phyloP scores from a whole-genome alignment of 148 eudicot genomes.

The Rhododendron mucronatum region DNA sequence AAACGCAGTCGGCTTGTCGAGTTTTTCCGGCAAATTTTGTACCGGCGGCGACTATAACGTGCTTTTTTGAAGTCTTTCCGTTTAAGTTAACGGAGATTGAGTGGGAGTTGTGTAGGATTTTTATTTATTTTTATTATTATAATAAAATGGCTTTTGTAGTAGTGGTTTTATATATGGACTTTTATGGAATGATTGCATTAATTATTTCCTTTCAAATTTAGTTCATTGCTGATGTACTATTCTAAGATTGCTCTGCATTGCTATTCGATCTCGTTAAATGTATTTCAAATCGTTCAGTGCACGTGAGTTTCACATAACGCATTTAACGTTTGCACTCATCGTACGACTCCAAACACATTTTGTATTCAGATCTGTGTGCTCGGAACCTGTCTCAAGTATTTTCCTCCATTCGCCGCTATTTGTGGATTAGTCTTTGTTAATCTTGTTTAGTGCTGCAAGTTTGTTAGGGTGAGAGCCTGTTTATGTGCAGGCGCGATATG shows the following conservation, averaged over 20 bases:
- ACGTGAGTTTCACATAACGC: no score
- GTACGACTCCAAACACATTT: rapidly evolving
- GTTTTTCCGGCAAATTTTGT: slow-evolving; percentile 48
- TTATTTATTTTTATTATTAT: not conserved
- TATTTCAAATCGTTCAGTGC: not conserved
- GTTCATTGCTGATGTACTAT: not conserved
- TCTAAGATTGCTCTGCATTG: no score
- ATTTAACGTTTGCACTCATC: not conserved
- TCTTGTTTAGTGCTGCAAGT: not conserved
- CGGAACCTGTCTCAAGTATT: not conserved
- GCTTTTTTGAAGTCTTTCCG: slow-evolving; percentile 1
- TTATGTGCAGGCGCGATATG: not conserved
- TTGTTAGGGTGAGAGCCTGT: not conserved
- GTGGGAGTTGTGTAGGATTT: not conserved
- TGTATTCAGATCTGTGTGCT: not conserved
- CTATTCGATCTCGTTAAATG: no score
- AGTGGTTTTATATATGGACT: not conserved
- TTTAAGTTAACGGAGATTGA: not conserved
- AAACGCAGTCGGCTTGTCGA: slow-evolving; percentile 25
- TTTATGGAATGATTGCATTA: not conserved
- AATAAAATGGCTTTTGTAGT: not conserved
- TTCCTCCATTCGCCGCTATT: not conserved
- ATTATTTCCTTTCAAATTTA: not conserved
- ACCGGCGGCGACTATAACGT: slow-evolving; percentile 22
- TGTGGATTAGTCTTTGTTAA: not conserved